Evolutionary conservation across 2,329 filamentous ascomycete species (phyloP).

Genomic region (Lecanoromycetidae sp.): DNA sequence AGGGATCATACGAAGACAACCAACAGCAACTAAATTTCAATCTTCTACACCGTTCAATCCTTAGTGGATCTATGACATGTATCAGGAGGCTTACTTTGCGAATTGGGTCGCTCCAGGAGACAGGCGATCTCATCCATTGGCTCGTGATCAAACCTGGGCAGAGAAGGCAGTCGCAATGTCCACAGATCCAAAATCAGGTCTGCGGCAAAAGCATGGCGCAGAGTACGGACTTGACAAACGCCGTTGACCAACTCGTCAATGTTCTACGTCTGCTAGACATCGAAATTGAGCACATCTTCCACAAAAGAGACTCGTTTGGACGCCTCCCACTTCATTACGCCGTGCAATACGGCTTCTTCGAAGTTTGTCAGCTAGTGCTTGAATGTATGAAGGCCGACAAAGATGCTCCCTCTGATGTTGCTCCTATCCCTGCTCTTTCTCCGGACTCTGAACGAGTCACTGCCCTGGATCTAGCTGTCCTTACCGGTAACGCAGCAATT

Average conservation of each 20-base stretch:
- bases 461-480: constrained; percentile 17
- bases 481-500: constrained; percentile 9
- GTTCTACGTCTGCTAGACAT: neutral
- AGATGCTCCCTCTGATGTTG: no score
- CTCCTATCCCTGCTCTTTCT: neutral
- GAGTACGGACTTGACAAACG: neutral
- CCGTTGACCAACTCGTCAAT: neutral
- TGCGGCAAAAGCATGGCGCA: neutral
- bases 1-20: neutral
- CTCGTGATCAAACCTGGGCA: neutral
- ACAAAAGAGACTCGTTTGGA: constrained; percentile 11
- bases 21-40: neutral
- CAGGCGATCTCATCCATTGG: neutral
- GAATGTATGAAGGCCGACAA: constrained; percentile 1
- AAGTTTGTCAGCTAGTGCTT: constrained; percentile 11
- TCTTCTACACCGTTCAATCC: neutral
- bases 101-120: neutral
- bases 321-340: constrained; percentile 18
- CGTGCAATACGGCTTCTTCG: constrained; percentile 13
- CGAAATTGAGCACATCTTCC: neutral
- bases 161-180: neutral
- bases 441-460: constrained; percentile 8
- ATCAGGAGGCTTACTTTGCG: neutral
- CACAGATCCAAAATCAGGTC: neutral
- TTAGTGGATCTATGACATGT: neutral